Base-by-base conservation (phyloP, 192 early-diverging fungal genomes). In the Coemansia sp. region DNA sequence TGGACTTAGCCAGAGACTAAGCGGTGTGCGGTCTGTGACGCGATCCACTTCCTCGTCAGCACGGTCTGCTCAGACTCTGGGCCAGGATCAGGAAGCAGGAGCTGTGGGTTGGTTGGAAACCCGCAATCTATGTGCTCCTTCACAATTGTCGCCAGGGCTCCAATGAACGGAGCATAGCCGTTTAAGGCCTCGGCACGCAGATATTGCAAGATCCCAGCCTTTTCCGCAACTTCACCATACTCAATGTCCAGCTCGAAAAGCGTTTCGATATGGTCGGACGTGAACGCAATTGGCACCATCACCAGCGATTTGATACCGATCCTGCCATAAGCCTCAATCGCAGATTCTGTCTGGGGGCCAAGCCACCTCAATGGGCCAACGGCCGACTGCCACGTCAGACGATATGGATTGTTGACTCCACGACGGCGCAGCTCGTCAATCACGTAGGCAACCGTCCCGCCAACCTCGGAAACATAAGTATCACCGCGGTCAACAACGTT, bases 251-350 rank as follows among this genome's bases (percentile, higher is more conserved):
- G 84, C 86, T 99, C 97, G 87, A 89, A 99, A 61, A 99, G 75
- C 4, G 97, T 99, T 74, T 99, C 97, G 52, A 99, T 92, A 72
- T 99, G 97, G 71, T 99, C 97, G 32, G 91, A 92, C 3, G 95
- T 95, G 59, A 99, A 99, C 2, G 97, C 95, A 72, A 99, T 91
- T 1, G 97, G 97, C 4, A 99, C 90, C 40, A 96, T 72, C 16
- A 97, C 79, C 26, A 96, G 67, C 71, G 96, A 89, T 45, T 89
- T 93, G 67, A 91, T 77, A 0, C 95, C 94, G 37, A 84, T 78
- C 56, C 89, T 85, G 16, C 87, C 95, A 71, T 92, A 87, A 11
- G 89, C 89, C 58, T 90, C 77, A 65, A 99, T 88, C 0, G 89
- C 94, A 9, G 85, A 81, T 18, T 90, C 87, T 1, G 97, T 96